Base-by-base conservation (phyloP, 495 filamentous ascomycete genomes). In the Penicillium pulvis region DNA sequence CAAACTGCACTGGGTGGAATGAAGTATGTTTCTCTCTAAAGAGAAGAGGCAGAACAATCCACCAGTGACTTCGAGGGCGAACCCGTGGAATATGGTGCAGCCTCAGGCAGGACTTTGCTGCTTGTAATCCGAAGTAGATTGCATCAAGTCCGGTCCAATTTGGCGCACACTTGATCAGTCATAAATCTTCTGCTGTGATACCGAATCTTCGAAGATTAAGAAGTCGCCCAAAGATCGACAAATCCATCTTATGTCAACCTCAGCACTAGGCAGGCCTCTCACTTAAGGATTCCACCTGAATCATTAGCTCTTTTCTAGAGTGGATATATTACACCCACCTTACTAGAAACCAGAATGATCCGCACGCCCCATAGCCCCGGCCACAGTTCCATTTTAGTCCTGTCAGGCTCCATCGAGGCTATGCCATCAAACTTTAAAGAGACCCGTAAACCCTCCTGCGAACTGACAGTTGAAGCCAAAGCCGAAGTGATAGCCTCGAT, bases 391-490 rank as follows among this genome's bases (percentile, higher is more conserved):
- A 42, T 19, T 52, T 19, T 19, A 17, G 23, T 31, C 11, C 48
- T 36, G 33, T 36, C 33, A 36, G 33, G 4, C 14, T 41, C 16
- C 39, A 41, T 17, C 5, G 39, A 41, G 39, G 39, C 39, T 41
- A 41, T 41, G 16, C 39, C 16, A 41, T 41, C 12, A 60, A 66
- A 55, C 51, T 41, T 54, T 58, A 63, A 58, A 19, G 30, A 49
- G 23, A 51, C 28, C 19, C 31, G 31, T 53, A 52, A 46, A 31
- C 31, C 20, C 39, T 48, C 53, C 58, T 54, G 53, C 51, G 55
- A 63, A 60, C 55, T 42, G 55, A 53, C 60, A 39, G 57, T 55
- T 63, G 28, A 28, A 28, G 28, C 8, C 23, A 33, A 33, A 24
- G 11, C 12, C 23, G 20, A 51, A 14, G 16, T 35, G 60, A 62